Evolutionary conservation across 2,329 filamentous ascomycete species (phyloP), one percentile per base, ranked within the genome.

Genomic region (Colletotrichum sp.): DNA sequence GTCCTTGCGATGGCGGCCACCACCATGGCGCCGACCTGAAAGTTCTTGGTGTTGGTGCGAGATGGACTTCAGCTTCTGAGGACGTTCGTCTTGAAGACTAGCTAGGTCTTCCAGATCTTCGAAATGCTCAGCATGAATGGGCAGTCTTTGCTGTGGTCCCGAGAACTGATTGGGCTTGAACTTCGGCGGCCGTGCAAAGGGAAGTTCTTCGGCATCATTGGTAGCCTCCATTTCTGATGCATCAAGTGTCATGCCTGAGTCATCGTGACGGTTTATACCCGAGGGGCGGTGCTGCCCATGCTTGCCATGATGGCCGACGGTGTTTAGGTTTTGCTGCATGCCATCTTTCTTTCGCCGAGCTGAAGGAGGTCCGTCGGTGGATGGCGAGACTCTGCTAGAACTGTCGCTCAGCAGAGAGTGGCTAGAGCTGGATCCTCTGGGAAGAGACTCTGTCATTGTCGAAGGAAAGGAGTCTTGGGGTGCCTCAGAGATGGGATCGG

Each of bases 91-190:
- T 21, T 24, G 34, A 13, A 39, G 24, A 12, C 28, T 24, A 8
- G 18, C 18, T 2, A 57, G 21, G 24, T 8, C n/a, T 21, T 30
- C 16, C 15, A 44, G n/a, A 18, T 15, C 16, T 26, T 44, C 52
- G 16, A 30, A 13, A n/a, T 26, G 64, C 9, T 63, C 28, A 39
- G 60, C 59, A 7, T 65, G 49, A 15, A 77, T 57, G 5, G 36
- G 55, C 2, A n/a, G 65, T 10, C 55, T 52, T 30, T 52, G 12
- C 18, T 68, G 69, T 10, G 36, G 36, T 4, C 76, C 76, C 34
- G 66, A 72, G n/a, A 77, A 77, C 10, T 77, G 76, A 16, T 71
- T 49, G 10, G 59, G 65, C 21, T 34, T 59, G 32, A 57, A 66
- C 7, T 69, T 66, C 12, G 64, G 76, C 32, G 63, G 64, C 6